Conservation (phyloP, 2,329 filamentous ascomycete genomes). For the Endothia cerciana region DNA sequence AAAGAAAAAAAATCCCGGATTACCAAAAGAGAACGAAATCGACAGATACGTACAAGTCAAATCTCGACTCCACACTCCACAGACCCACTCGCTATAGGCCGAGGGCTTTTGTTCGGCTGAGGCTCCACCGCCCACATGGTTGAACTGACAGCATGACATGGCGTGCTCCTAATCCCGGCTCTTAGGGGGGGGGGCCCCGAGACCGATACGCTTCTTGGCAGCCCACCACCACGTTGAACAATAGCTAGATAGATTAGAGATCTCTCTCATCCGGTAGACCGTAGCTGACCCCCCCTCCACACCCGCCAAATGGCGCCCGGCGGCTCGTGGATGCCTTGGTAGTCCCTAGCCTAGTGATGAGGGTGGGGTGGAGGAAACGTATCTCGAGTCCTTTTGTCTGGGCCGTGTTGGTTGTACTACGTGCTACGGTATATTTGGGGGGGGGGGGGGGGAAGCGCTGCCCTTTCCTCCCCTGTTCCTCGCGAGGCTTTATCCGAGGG, state of each 20-base stretch:
- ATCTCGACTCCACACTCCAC: background rate
- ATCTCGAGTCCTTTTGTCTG: background rate
- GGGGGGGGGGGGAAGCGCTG: background rate
- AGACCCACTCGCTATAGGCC: too few species aligned
- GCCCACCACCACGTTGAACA: too few species aligned
- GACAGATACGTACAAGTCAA: too few species aligned
- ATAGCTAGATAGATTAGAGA: too few species aligned
- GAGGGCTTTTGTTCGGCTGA: background rate
- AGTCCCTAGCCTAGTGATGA: too few species aligned
- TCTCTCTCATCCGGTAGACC: too few species aligned
- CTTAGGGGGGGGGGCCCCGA: background rate
- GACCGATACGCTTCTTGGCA: background rate
- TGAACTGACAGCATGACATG: background rate
- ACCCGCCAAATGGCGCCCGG: too few species aligned
- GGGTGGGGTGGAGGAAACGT: background rate
- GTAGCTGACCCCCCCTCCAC: too few species aligned
- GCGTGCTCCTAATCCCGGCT: background rate
- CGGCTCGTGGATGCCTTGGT: too few species aligned
- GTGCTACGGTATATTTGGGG: background rate
- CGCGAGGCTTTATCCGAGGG: background rate
- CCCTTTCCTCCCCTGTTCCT: too few species aligned
- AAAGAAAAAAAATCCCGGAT: too few species aligned
- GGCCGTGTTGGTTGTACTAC: background rate
- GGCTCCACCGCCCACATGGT: background rate
- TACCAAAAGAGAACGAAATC: too few species aligned